Conservation (phyloP, 2,329 filamentous ascomycete genomes). For the Hypoxylon sp. region DNA sequence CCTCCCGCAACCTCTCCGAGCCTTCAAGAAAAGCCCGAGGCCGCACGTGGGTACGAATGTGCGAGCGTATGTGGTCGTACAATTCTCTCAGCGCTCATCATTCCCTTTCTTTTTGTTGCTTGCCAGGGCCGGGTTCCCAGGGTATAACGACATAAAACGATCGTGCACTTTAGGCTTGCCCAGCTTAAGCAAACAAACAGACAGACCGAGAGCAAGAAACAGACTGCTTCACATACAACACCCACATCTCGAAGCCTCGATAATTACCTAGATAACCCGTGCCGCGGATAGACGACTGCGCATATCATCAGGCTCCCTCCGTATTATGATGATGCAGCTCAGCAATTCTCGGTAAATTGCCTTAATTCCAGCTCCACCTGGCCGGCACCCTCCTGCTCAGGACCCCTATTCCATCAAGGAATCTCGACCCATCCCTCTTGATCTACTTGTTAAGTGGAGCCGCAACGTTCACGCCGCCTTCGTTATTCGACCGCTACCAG, state of each 20-base stretch:
- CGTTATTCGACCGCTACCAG: conserved; percentile 30
- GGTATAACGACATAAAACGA: conserved; percentile 20
- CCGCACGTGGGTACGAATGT: conserved; percentile 32
- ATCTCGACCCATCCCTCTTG: conserved; percentile 19
- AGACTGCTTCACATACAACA: conserved; percentile 18
- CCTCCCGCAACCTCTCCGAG: conserved; percentile 28
- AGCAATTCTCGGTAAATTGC: conserved; percentile 45
- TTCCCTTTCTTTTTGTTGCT: conserved; percentile 31
- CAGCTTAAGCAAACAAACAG: conserved; percentile 16
- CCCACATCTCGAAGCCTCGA: conserved; percentile 26
- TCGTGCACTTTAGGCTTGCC: conserved; percentile 30
- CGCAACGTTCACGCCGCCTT: conserved; percentile 18
- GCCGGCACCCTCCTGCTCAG: conserved; percentile 38
- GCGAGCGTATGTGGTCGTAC: conserved; percentile 25
- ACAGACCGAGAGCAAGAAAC: conserved; percentile 1
- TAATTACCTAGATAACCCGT: conserved; percentile 17
- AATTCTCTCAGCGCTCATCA: conserved; percentile 30
- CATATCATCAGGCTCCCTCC: conserved; percentile 29
- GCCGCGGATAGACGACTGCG: conserved; percentile 21
- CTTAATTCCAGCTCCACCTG: conserved; percentile 44
- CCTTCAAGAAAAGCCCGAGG: conserved; percentile 23
- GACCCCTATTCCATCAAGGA: conserved; percentile 8
- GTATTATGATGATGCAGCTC: conserved; percentile 46
- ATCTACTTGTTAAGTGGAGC: conserved; percentile 21
- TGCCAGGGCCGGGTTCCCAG: conserved; percentile 30